Evolutionary conservation across 2,329 filamentous ascomycete genomes (phyloP).

Genomic region (Ceratocystis papillata): DNA sequence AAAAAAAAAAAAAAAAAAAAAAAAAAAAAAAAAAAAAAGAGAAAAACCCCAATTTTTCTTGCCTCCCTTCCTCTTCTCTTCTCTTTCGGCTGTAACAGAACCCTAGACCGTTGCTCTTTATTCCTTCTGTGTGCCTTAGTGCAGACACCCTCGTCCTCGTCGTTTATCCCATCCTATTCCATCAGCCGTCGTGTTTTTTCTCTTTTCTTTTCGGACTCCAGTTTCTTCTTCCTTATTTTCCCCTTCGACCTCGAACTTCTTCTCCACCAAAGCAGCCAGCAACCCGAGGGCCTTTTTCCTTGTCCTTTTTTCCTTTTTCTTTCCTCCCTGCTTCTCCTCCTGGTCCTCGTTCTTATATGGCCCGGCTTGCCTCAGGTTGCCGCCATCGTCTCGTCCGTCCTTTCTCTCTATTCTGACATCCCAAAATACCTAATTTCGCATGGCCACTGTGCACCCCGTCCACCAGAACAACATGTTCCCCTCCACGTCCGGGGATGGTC

Average conservation of each 20-base stretch:
- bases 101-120: conserved; percentile 6
- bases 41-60: not conserved
- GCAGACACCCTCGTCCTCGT: conserved; percentile 29
- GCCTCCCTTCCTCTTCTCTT: not conserved
- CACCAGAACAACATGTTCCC: conserved; percentile 20
- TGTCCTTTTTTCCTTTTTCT: not conserved
- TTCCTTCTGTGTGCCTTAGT: conserved; percentile 14
- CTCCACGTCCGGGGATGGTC: conserved; percentile 17
- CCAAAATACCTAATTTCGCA: conserved; percentile 6
- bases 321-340: conserved; percentile 39
- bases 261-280: conserved; percentile 30
- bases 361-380: conserved; percentile 27
- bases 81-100: conserved; percentile 28
- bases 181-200: conserved; percentile 5
- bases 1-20: no score
- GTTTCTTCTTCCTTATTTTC: conserved; percentile 1
- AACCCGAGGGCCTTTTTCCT: not conserved
- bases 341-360: not conserved
- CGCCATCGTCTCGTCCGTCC: conserved; percentile 27
- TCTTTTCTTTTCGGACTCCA: not conserved
- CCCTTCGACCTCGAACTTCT: conserved; percentile 36
- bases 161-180: conserved; percentile 32
- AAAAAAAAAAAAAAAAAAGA: not conserved
- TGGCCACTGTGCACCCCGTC: conserved; percentile 16
- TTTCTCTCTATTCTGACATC: not conserved